Percentiles rank a stretch among this genome's conserved stretches.
These are phyloP conservation scores for Aspergillus terreus DNA, from an alignment of 2,329 filamentous ascomycete genomes.

Conservation along the genomic window DNA sequence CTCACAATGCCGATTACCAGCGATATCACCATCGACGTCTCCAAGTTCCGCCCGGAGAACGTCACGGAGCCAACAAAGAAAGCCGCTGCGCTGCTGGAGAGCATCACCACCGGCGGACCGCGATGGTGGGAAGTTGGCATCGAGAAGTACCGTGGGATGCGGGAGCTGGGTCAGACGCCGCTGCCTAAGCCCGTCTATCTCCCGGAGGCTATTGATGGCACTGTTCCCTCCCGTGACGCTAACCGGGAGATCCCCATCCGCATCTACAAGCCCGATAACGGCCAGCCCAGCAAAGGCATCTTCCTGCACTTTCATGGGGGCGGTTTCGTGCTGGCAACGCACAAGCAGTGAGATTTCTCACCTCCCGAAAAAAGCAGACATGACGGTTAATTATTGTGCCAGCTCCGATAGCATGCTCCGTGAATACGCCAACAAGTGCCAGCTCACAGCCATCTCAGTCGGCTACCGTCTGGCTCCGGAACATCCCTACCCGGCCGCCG, in stretches of 20 bases:
- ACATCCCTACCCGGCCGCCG: conserved; percentile 51
- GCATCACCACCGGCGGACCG: conserved; percentile 27
- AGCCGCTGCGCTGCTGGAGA: not conserved
- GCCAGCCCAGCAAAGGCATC: conserved; percentile 39
- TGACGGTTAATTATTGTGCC: not conserved
- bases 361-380: not conserved
- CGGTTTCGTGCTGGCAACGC: conserved; percentile 36
- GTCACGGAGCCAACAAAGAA: conserved; percentile 31
- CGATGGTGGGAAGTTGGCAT: conserved; percentile 56
- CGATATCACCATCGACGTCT: conserved; percentile 3
- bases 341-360: conserved; percentile 8
- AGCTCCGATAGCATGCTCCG: conserved; percentile 48
- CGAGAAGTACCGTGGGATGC: conserved; percentile 52
- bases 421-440: conserved; percentile 47
- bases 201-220: conserved; percentile 44
- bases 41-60: conserved; percentile 14
- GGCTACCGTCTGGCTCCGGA: conserved; percentile 61
- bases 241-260: conserved; percentile 52
- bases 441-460: conserved; percentile 51
- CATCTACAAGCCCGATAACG: conserved; percentile 49
- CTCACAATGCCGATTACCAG: conserved; percentile 6
- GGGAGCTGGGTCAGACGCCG: conserved; percentile 51
- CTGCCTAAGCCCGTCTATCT: conserved; percentile 48
- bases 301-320: conserved; percentile 57
- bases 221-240: conserved; percentile 51